A percentile compares a stretch with the other conserved stretches of the same genome.
phyloP scores from a whole-genome alignment of 768 basidiomycete species.

The Boletus edulis region DNA sequence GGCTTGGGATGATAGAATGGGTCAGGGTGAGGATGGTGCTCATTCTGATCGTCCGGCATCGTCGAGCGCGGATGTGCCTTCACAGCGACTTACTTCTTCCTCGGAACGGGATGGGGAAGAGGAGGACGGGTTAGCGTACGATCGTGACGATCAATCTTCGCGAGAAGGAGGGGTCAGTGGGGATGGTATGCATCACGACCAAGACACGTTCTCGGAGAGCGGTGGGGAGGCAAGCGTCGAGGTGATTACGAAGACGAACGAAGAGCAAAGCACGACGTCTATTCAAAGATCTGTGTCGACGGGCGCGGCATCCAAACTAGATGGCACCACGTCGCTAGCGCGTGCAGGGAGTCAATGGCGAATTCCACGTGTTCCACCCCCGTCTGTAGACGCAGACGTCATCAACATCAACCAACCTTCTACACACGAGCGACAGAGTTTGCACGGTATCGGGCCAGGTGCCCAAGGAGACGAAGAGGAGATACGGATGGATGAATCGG shows the following conservation, averaged over 20 bases:
- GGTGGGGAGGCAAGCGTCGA: slow-evolving; percentile 8
- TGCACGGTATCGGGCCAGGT: not conserved
- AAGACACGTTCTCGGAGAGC: slow-evolving; percentile 10
- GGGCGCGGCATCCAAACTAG: not conserved
- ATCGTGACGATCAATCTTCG: slow-evolving; percentile 15
- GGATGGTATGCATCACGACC: slow-evolving; percentile 14
- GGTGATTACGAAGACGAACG: not conserved
- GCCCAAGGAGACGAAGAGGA: slow-evolving; percentile 29
- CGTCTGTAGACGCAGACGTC: slow-evolving; percentile 31
- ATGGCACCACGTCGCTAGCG: slow-evolving; percentile 1
- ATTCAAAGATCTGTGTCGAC: slow-evolving; percentile 12
- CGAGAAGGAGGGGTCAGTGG: not conserved
- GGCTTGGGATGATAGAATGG: slow-evolving; percentile 36
- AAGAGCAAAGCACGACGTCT: not conserved
- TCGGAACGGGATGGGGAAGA: slow-evolving; percentile 30
- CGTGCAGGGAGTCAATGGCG: slow-evolving; percentile 25
- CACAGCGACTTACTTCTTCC: slow-evolving; percentile 34
- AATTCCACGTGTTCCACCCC: slow-evolving; percentile 39
- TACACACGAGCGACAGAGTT: slow-evolving; percentile 2
- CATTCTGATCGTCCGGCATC: slow-evolving; percentile 30
- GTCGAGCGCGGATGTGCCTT: slow-evolving; percentile 34
- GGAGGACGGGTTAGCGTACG: slow-evolving; percentile 25
- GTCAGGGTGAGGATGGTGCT: slow-evolving; percentile 31
- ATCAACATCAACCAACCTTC: not conserved
- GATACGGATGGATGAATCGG: slow-evolving; percentile 19